Evolutionary conservation across 495 filamentous ascomycete genomes (phyloP), one percentile per base, ranked within the genome.

Genomic region (Annulohypoxylon maeteangense): DNA sequence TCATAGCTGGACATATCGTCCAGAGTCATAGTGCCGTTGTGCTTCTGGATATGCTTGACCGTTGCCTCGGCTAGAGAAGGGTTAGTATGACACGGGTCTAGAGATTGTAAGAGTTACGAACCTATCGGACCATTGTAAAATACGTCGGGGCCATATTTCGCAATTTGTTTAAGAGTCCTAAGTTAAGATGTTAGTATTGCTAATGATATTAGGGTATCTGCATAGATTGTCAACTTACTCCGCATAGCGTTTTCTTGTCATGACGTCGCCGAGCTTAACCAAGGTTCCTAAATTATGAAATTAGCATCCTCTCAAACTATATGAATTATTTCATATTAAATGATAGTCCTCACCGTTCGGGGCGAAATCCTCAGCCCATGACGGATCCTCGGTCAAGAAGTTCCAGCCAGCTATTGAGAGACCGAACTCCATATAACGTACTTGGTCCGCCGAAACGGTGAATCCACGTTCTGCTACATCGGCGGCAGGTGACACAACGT

Each of bases 311-410:
- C 14, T 11, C 12, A 29, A 66, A 23, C 8, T 22, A 48, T 12
- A 22, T 34, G 10, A 42, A 22, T 40, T 23, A 18, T 36, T 45
- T 45, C 20, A 47, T 4, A 31, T 36, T 22, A 32, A n/a, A 14
- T 7, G 8, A 38, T 10, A 25, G 14, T 6, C 25, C 61, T 65
- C 62, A 80, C 84, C 85, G 58, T 94, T 90, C 0, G 94, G 94
- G 12, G 94, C 93, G 78, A 97, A 98, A 68, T 98, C 94, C 20
- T 91, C 74, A 3, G 93, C 92, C 90, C 92, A 97, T 0, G 86
- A 84, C 0, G 92, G 91, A 62, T 97, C 86, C 0, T 89, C 82
- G 0, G 87, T 82, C 0, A 97, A 78, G 68, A 97, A 96, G 60
- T 92, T 83, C 36, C 76, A 73, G 0, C 70, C 70, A 3, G 56